Evolutionary conservation across 805 yeast genomes (phyloP).

Genomic region (Cyberlindnera japonica): DNA sequence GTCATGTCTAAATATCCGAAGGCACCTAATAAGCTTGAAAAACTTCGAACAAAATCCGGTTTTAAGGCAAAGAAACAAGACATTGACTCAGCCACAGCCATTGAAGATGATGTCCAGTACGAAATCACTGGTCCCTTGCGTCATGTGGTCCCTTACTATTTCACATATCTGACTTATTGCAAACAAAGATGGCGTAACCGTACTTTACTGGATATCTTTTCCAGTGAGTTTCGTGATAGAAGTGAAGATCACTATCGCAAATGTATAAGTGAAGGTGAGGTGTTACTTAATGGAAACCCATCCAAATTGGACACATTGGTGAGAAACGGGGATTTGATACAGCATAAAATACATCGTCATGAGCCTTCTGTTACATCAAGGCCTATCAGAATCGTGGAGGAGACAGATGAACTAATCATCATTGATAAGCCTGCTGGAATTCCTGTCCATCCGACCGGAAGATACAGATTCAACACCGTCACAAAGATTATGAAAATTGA

Average conservation of each 20-base stretch:
- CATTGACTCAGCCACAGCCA: slow-evolving; percentile 16
- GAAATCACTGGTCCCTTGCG: slow-evolving; percentile 58
- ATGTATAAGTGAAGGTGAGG: slow-evolving; percentile 59
- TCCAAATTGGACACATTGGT: slow-evolving; percentile 65
- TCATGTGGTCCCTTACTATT: slow-evolving; percentile 79
- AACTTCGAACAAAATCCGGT: slow-evolving; percentile 20
- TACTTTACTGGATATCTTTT: slow-evolving; percentile 75
- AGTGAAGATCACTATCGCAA: slow-evolving; percentile 60
- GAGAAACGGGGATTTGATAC: slow-evolving; percentile 76
- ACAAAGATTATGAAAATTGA: slow-evolving; percentile 77
- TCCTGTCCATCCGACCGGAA: slow-evolving; percentile 95
- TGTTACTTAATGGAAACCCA: slow-evolving; percentile 61
- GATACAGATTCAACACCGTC: slow-evolving; percentile 69
- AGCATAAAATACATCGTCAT: slow-evolving; percentile 77
- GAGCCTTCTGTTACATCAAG: slow-evolving; percentile 53
- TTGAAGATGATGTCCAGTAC: slow-evolving; percentile 49
- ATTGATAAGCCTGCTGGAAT: slow-evolving; percentile 93
- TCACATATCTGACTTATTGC: slow-evolving; percentile 85
- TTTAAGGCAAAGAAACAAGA: slow-evolving; percentile 24
- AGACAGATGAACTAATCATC: slow-evolving; percentile 72
- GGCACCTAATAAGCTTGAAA: slow-evolving; percentile 17
- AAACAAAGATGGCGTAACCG: slow-evolving; percentile 88
- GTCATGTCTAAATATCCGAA: slow-evolving; percentile 10
- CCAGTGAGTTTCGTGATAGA: slow-evolving; percentile 79
- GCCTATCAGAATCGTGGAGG: slow-evolving; percentile 38